Percentiles rank a stretch among this genome's conserved stretches.
Evolutionary conservation across 306 rosid species (phyloP).

Genomic region (Cyamopsis tetragonoloba): DNA sequence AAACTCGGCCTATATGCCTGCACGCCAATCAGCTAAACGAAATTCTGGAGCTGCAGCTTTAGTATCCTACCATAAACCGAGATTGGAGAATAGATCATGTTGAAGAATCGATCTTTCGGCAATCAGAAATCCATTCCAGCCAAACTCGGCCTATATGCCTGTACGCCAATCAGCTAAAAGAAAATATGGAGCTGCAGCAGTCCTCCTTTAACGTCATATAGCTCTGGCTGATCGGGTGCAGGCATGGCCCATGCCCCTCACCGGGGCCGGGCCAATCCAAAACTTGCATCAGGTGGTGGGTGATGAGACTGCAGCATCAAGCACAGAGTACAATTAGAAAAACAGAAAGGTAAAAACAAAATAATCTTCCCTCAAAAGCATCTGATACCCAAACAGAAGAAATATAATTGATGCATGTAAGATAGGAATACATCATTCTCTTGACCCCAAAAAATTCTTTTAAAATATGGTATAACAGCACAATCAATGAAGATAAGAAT

Average conservation of each 20-base stretch:
- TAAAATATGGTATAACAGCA: background rate
- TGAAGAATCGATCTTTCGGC: slow-evolving; percentile 17
- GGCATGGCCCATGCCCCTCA: slow-evolving; percentile 99
- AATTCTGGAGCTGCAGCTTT: slow-evolving; percentile 20
- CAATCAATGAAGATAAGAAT: background rate
- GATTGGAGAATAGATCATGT: slow-evolving; percentile 47
- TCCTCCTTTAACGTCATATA: slow-evolving; percentile 32
- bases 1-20: slow-evolving; percentile 87
- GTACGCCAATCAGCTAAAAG: slow-evolving; percentile 70
- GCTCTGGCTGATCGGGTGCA: slow-evolving; percentile 66
- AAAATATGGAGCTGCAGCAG: slow-evolving; percentile 25
- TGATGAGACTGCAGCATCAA: slow-evolving; percentile 75
- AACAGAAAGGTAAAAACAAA: background rate
- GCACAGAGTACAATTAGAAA: slow-evolving; percentile 6
- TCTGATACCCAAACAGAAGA: background rate
- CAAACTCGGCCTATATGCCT: slow-evolving; percentile 87
- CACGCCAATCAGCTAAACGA: slow-evolving; percentile 66
- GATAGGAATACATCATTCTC: background rate
- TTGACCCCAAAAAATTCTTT: background rate
- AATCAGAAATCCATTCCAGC: slow-evolving; percentile 39
- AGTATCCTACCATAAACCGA: slow-evolving; percentile 57
- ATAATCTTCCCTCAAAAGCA: background rate
- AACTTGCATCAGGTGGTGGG: slow-evolving; percentile 83
- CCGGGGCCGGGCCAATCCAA: slow-evolving; percentile 99
- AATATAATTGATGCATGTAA: background rate